Base-by-base conservation (phyloP, 371 early-diverging fungal genomes). In the Entomophthora muscae region DNA sequence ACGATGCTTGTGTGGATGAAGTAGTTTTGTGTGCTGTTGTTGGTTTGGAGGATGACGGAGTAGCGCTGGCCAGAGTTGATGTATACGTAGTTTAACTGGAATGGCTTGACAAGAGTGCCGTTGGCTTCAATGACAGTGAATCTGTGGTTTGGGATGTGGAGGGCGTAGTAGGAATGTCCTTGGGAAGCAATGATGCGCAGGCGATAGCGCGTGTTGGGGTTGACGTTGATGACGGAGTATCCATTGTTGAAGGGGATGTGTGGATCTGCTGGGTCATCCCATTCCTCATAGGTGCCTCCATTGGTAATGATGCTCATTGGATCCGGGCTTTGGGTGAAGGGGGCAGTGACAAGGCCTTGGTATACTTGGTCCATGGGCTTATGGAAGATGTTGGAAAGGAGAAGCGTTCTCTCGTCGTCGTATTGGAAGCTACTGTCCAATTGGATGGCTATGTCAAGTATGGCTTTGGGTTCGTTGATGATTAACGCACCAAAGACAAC, bases 101-200 rank as follows among this genome's bases (percentile, higher is more conserved):
- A 54, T 0, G 73, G 73, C 7, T 70, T 59, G 54, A 73, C 63
- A 24, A 64, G 66, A 17, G 67, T 62, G 27, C 76, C 76, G 10
- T 77, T 76, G 12, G 69, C 71, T 62, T 77, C 77, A 58, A 77
- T 71, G 26, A 77, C 69, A 0, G 63, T 68, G 56, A 77, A 21
- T 1, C 32, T 64, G 32, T 77, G 77, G 33, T 64, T 56, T 32
- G 73, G 74, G 26, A 77, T 74, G 33, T 71, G 69, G 55, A 72
- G 69, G 7, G 58, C n/a, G 24, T 29, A 22, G 28, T 42, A 28
- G 13, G 23, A 7, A 3, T 17, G 26, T 2, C n/a, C 26, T 51
- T 32, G 24, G 33, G 61, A 24, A 23, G 30, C 61, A 23, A 61
- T 61, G 30, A 61, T 61, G 12, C 61, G 32, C 2, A 61, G 28